phyloP scores from a whole-genome alignment of 208 protist species.

The Leishmania guyanensis region DNA sequence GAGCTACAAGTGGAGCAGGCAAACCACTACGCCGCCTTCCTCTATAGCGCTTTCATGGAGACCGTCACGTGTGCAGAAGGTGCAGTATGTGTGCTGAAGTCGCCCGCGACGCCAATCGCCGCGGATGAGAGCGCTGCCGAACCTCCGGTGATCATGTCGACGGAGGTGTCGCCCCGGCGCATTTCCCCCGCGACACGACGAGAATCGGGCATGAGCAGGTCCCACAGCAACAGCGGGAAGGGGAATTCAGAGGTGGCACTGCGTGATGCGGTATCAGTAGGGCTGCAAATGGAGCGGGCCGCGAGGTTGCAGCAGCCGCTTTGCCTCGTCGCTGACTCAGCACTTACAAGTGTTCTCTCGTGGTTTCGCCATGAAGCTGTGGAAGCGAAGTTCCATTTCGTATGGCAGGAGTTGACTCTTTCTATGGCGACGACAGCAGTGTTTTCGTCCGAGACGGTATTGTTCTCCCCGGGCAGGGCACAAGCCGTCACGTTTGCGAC shows the following conservation, averaged over 20 bases:
- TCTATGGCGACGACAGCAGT: slow-evolving; percentile 7
- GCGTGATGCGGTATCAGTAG: slow-evolving; percentile 3
- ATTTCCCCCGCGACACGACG: not conserved
- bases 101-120: not conserved
- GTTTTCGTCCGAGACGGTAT: not conserved
- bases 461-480: not conserved
- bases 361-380: slow-evolving; percentile 23
- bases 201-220: not conserved
- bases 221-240: slow-evolving; percentile 8
- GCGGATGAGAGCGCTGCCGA: not conserved
- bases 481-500: slow-evolving; percentile 2
- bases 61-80: slow-evolving; percentile 36
- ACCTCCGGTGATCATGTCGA: not conserved
- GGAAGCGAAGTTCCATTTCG: slow-evolving; percentile 18
- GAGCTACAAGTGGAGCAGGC: slow-evolving; percentile 37
- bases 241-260: not conserved
- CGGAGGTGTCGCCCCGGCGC: not conserved
- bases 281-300: slow-evolving; percentile 23
- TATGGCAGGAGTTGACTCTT: slow-evolving; percentile 26
- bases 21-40: slow-evolving; percentile 20
- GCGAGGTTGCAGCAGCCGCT: slow-evolving; percentile 18
- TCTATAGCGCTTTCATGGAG: slow-evolving; percentile 40
- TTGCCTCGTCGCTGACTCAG: slow-evolving; percentile 24
- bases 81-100: not conserved
- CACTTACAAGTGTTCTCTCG: slow-evolving; percentile 17